phyloP scores from a whole-genome alignment of 768 basidiomycete genomes.

The Myochromella boudieri region DNA sequence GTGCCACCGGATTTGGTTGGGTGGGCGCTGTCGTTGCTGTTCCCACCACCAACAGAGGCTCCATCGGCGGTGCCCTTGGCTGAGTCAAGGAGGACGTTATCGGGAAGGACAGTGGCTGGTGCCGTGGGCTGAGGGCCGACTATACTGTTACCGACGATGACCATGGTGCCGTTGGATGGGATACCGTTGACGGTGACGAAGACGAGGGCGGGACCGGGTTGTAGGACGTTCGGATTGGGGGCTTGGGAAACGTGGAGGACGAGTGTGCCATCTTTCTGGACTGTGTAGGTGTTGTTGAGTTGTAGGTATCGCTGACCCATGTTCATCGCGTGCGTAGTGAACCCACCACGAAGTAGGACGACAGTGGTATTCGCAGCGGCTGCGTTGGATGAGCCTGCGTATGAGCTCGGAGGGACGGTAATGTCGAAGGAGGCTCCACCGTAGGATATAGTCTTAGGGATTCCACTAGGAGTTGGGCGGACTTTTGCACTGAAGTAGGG shows the following conservation, averaged over 20 bases:
- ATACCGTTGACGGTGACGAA: slow-evolving; percentile 85
- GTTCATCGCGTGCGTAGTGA: slow-evolving; percentile 85
- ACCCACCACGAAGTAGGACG: slow-evolving; percentile 79
- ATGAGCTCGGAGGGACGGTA: slow-evolving; percentile 62
- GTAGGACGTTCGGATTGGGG: slow-evolving; percentile 83
- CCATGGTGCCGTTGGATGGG: slow-evolving; percentile 74
- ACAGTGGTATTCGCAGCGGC: slow-evolving; percentile 77
- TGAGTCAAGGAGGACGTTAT: slow-evolving; percentile 42
- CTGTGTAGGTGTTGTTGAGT: slow-evolving; percentile 83
- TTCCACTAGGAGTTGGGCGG: slow-evolving; percentile 68
- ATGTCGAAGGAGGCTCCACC: slow-evolving; percentile 84
- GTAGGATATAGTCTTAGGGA: slow-evolving; percentile 78
- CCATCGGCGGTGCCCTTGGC: slow-evolving; percentile 31
- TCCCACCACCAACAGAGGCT: neutral
- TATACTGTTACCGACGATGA: slow-evolving; percentile 78
- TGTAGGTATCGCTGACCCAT: slow-evolving; percentile 84
- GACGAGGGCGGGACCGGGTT: slow-evolving; percentile 84
- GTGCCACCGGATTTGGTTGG: neutral
- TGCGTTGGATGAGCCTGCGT: slow-evolving; percentile 63
- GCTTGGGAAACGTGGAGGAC: slow-evolving; percentile 79
- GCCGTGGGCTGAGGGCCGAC: slow-evolving; percentile 68
- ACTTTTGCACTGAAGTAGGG: slow-evolving; percentile 72
- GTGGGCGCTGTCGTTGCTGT: neutral
- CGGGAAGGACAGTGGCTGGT: slow-evolving; percentile 45
- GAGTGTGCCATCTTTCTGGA: slow-evolving; percentile 75